Conservation (phyloP, 1,284 basidiomycete genomes). For the Amylostereum chailletii region DNA sequence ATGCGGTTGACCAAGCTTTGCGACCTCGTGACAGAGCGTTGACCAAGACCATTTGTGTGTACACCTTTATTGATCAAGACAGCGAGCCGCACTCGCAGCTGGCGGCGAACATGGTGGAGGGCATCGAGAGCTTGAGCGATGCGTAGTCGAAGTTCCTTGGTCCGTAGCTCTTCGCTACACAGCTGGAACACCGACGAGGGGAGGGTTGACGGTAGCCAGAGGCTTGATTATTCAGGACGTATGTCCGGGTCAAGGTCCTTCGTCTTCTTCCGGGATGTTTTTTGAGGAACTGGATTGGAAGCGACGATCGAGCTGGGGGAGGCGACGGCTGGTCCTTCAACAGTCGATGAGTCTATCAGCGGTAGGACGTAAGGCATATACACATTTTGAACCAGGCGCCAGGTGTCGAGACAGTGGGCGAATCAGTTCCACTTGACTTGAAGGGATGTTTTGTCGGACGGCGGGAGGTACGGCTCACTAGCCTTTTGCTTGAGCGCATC, state of each 20-base stretch:
- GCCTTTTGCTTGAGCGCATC: too few species aligned
- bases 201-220: too few species aligned
- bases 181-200: too few species aligned
- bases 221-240: neutral
- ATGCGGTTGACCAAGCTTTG: neutral
- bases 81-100: neutral
- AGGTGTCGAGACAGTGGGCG: slow-evolving; percentile 2
- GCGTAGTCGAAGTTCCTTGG: slow-evolving; percentile 1
- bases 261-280: neutral
- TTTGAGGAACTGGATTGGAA: neutral
- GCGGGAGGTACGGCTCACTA: too few species aligned
- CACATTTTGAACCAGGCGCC: slow-evolving; percentile 3
- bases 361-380: slow-evolving; percentile 8
- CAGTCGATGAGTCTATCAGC: neutral
- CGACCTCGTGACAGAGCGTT: neutral
- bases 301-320: neutral
- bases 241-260: neutral
- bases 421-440: slow-evolving; percentile 7
- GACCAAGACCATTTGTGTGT: neutral
- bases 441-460: neutral
- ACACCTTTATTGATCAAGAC: neutral
- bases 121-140: neutral
- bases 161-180: neutral
- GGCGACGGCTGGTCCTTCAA: neutral
- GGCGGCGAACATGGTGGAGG: neutral